A percentile compares a stretch with the other conserved stretches of the same genome.
These are phyloP conservation scores for Diaporthe citriasiana DNA, from an alignment of 2,329 filamentous ascomycete genomes.

Conservation along the genomic window DNA sequence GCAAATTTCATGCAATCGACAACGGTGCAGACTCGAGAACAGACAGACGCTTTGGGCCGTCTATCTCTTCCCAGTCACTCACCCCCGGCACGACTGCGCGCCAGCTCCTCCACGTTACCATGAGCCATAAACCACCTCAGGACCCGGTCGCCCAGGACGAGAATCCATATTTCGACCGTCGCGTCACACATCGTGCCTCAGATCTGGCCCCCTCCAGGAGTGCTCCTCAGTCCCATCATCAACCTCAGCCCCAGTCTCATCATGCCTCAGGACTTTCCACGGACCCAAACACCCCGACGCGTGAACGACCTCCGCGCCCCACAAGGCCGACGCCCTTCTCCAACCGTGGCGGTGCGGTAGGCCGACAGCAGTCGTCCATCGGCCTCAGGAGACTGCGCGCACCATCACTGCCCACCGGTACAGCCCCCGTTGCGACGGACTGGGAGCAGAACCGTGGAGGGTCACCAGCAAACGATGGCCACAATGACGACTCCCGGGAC, in stretches of 20 bases:
- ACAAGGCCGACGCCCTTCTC: not conserved
- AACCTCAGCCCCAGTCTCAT: not conserved
- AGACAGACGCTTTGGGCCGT: conserved; percentile 23
- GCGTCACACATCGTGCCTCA: conserved; percentile 20
- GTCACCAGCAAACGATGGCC: not conserved
- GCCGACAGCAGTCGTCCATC: conserved; percentile 42
- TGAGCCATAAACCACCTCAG: conserved; percentile 4
- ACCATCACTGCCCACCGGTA: not conserved
- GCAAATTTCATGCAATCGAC: conserved; percentile 14
- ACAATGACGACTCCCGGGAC: not conserved
- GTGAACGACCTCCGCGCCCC: conserved; percentile 32
- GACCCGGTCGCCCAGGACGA: conserved; percentile 19
- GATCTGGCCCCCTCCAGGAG: conserved; percentile 26
- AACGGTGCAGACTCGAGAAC: not conserved
- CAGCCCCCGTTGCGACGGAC: conserved; percentile 9
- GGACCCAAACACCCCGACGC: conserved; percentile 24
- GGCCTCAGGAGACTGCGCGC: conserved; percentile 38
- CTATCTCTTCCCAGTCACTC: not conserved
- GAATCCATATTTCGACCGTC: conserved; percentile 37
- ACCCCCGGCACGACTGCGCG: not conserved
- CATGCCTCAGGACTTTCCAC: not conserved
- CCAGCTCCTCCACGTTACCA: not conserved
- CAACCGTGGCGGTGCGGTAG: not conserved
- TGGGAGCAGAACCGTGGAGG: conserved; percentile 6
- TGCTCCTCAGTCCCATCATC: conserved; percentile 13